A percentile compares a stretch with the other conserved stretches of the same genome.
These are phyloP conservation scores for Rhodotorula sp. DNA, from an alignment of 1,284 basidiomycete genomes.

Conservation along the genomic window DNA sequence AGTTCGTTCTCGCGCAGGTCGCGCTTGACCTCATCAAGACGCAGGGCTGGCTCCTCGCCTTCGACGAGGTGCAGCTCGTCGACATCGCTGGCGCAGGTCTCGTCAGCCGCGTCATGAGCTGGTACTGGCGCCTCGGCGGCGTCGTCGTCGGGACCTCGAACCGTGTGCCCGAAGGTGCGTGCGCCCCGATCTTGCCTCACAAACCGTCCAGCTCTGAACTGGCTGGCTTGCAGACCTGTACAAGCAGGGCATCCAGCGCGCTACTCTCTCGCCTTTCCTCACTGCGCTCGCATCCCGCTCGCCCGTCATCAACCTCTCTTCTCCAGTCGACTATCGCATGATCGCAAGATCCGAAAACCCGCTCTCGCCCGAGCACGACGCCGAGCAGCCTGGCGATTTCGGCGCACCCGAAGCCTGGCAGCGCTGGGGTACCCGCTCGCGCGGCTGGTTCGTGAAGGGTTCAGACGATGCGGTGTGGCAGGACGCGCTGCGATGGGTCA, in stretches of 20 bases:
- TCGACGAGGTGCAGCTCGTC: conserved; percentile 72
- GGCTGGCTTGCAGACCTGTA: conserved; percentile 57
- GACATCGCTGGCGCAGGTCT: conserved; percentile 59
- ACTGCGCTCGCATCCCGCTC: conserved; percentile 65
- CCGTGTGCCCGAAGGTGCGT: conserved; percentile 46
- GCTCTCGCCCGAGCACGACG: conserved; percentile 10
- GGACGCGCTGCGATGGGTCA: conserved; percentile 44
- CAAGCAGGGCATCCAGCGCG: conserved; percentile 66
- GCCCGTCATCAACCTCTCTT: conserved; percentile 61
- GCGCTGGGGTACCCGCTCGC: conserved; percentile 28
- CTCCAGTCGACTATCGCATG: conserved; percentile 48
- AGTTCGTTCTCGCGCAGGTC: conserved; percentile 49
- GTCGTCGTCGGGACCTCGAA: conserved; percentile 60
- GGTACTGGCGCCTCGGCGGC: conserved; percentile 74
- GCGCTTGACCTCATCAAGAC: conserved; percentile 59
- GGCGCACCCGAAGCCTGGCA: conserved; percentile 39
- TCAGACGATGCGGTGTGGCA: conserved; percentile 48
- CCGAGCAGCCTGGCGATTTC: conserved; percentile 16
- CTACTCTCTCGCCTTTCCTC: conserved; percentile 62
- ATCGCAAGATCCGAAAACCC: conserved; percentile 28
- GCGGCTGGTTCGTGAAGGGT: conserved; percentile 44
- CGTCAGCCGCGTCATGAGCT: conserved; percentile 68
- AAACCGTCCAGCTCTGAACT: not conserved
- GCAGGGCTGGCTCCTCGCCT: conserved; percentile 62
- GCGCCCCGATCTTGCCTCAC: too few species aligned